Percentiles rank a stretch among this genome's conserved stretches.
phyloP scores from a whole-genome alignment of 2,329 filamentous ascomycete genomes.

The Chaetomiaceae sp. region DNA sequence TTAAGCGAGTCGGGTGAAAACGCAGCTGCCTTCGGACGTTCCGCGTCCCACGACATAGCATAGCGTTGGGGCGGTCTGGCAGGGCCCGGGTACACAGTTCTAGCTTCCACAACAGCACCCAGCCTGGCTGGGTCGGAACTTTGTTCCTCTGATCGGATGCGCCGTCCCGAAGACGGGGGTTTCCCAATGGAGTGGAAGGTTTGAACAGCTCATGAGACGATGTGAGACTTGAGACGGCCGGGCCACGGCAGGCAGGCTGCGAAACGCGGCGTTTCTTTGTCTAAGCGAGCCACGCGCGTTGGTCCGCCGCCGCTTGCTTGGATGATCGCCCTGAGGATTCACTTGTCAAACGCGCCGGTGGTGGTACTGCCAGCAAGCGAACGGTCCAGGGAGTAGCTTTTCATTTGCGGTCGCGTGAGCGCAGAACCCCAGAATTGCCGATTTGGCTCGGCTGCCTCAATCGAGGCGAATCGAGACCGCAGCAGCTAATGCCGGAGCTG shows the following conservation, averaged over 20 bases:
- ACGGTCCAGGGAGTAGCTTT: no score
- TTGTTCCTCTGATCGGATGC: not conserved
- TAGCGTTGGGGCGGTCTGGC: not conserved
- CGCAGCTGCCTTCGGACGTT: not conserved
- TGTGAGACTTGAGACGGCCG: conserved; percentile 2
- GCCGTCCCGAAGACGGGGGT: not conserved
- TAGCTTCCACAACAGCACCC: not conserved
- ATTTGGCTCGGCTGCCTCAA: not conserved
- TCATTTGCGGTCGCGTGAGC: no score
- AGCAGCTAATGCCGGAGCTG: conserved; percentile 22
- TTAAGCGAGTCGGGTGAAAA: not conserved
- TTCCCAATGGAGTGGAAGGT: not conserved
- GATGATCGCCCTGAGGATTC: conserved; percentile 9
- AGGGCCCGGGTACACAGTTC: not conserved
- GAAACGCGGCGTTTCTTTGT: not conserved
- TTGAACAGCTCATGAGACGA: not conserved
- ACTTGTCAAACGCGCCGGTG: not conserved
- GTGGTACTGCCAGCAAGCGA: no score
- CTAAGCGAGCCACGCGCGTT: not conserved
- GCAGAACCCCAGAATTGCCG: not conserved
- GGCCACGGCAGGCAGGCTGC: not conserved
- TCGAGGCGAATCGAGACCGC: conserved; percentile 21
- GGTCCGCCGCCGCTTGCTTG: not conserved
- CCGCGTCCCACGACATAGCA: not conserved
- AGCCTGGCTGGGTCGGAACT: not conserved